A percentile compares a stretch with the other conserved stretches of the same genome.
These are phyloP conservation scores for Euphorbia tirucalli DNA, from an alignment of 345 rosid genomes.

Conservation along the genomic window DNA sequence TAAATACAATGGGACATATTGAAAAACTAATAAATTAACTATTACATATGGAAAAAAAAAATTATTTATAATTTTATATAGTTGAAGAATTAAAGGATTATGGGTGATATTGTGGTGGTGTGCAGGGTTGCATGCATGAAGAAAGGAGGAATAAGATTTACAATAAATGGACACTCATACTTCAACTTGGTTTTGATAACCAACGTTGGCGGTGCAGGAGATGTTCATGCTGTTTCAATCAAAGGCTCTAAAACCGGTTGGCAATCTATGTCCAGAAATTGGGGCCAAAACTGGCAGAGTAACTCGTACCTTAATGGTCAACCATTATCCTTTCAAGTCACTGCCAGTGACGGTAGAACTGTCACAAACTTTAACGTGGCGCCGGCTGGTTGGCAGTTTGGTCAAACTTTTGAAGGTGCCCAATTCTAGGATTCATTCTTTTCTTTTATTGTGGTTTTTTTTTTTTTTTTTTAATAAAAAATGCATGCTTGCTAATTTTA, in stretches of 20 bases:
- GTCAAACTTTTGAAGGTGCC: slow-evolving; percentile 53
- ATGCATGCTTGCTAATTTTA: no score
- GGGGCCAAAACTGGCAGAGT: slow-evolving; percentile 73
- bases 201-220: slow-evolving; percentile 63
- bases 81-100: background rate
- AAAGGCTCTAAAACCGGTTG: slow-evolving; percentile 54
- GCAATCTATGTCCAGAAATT: slow-evolving; percentile 63
- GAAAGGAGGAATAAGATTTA: slow-evolving; percentile 54
- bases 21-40: background rate
- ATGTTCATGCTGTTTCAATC: slow-evolving; percentile 43
- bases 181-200: slow-evolving; percentile 55
- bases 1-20: no score
- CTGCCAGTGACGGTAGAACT: slow-evolving; percentile 45
- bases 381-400: slow-evolving; percentile 54
- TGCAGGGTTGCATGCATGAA: slow-evolving; percentile 50
- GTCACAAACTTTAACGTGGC: slow-evolving; percentile 46
- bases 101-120: background rate
- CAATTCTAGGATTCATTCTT: slow-evolving; percentile 41
- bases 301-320: slow-evolving; percentile 48
- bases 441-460: no score
- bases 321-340: slow-evolving; percentile 50
- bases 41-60: no score
- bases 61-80: no score
- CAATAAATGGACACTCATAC: slow-evolving; percentile 51
- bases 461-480: no score